Conservation (phyloP, 345 rosid genomes). For the Populus simonii region DNA sequence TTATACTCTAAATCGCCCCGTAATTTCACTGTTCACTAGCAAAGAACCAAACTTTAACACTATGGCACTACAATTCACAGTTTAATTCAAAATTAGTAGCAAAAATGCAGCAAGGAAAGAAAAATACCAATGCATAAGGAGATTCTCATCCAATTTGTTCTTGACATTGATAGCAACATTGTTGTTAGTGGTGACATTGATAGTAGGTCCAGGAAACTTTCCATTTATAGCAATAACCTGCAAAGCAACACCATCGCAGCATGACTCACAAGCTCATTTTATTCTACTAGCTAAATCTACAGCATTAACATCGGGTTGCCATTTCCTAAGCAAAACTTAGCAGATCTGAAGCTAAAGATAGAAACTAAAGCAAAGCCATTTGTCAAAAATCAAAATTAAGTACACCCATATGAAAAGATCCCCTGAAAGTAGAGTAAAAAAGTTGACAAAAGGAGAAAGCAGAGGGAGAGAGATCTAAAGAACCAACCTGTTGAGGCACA, state of each 20-base stretch:
- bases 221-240: constrained; percentile 96
- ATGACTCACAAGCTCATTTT: constrained; percentile 5
- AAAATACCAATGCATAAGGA: constrained; percentile 83
- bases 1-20: background rate
- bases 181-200: constrained; percentile 88
- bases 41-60: background rate
- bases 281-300: constrained; percentile 10
- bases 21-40: background rate
- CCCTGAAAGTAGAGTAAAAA: constrained; percentile 1
- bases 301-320: constrained; percentile 2
- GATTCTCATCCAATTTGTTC: constrained; percentile 80
- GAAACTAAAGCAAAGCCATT: constrained; percentile 27
- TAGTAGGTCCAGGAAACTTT: constrained; percentile 85
- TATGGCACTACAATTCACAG: background rate
- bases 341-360: constrained; percentile 50
- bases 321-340: constrained; percentile 16
- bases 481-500: constrained; percentile 80
- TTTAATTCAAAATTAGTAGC: background rate
- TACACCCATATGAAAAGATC: constrained; percentile 22
- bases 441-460: background rate
- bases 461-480: constrained; percentile 31
- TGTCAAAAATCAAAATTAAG: constrained; percentile 13
- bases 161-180: constrained; percentile 78
- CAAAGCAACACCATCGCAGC: constrained; percentile 20
- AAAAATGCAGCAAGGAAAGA: background rate